These are phyloP conservation scores for Helianthus tuberosus DNA, from an alignment of 129 eudicot species.

Conservation along the genomic window DNA sequence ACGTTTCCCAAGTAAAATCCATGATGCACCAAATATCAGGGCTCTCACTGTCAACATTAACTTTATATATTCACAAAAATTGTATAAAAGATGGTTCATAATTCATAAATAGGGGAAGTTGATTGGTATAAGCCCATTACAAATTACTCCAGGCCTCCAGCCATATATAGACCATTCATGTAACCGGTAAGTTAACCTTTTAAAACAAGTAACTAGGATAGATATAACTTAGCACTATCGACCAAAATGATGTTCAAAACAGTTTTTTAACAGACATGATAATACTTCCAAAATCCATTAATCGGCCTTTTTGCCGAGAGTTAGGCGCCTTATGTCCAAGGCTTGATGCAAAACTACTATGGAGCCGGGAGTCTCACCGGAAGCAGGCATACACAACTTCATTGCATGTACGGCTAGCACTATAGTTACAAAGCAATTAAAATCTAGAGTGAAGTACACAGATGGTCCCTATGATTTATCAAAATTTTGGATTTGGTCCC, in stretches of 20 bases:
- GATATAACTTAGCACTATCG: slow-evolving; percentile 2
- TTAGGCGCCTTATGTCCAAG: too few relatives aligned
- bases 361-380: too few relatives aligned
- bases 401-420: not conserved
- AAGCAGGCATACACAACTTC: not conserved
- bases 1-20: slow-evolving; percentile 86
- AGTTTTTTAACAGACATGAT: too few relatives aligned
- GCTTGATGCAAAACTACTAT: too few relatives aligned
- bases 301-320: too few relatives aligned
- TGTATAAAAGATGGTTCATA: not conserved
- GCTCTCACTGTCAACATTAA: slow-evolving; percentile 69
- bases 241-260: not conserved
- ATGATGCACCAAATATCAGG: slow-evolving; percentile 70
- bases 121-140: not conserved
- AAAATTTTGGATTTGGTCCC: too few relatives aligned
- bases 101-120: not conserved
- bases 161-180: not conserved
- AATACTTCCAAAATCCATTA: not conserved
- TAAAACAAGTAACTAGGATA: not conserved
- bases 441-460: not conserved
- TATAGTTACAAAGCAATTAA: slow-evolving; percentile 1
- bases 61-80: not conserved
- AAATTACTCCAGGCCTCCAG: not conserved
- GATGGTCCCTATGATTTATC: too few relatives aligned
- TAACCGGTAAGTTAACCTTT: slow-evolving; percentile 4